Percentiles rank a stretch among this genome's conserved stretches.
Conservation (phyloP, 257 asterid genomes). For the Plectranthus barbatus region DNA sequence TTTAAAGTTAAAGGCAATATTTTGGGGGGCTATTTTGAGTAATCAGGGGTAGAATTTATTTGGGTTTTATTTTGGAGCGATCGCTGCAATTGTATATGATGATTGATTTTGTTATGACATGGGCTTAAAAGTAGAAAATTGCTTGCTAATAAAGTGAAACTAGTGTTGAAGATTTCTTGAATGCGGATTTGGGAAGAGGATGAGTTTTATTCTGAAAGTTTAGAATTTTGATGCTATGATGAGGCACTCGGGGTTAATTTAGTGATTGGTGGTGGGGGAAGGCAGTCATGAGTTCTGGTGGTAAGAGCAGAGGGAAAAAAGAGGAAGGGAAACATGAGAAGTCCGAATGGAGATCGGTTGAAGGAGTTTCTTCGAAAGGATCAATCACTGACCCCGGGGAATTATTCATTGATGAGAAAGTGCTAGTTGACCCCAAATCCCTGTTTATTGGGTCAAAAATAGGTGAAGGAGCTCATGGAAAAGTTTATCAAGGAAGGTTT, state of each 20-base stretch:
- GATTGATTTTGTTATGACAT: slow-evolving; percentile 5
- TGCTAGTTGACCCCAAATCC: slow-evolving; percentile 77
- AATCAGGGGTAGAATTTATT: slow-evolving; percentile 14
- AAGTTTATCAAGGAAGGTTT: slow-evolving; percentile 93
- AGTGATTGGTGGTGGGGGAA: slow-evolving; percentile 17
- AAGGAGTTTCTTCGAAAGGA: slow-evolving; percentile 49
- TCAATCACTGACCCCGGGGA: slow-evolving; percentile 30
- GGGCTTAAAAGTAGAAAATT: slow-evolving; percentile 15
- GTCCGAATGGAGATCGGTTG: slow-evolving; percentile 36
- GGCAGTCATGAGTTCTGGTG: slow-evolving; percentile 70
- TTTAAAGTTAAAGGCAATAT: background rate
- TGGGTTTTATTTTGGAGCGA: background rate
- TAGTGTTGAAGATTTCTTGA: slow-evolving; percentile 10
- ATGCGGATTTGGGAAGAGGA: slow-evolving; percentile 15
- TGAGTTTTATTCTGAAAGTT: slow-evolving; percentile 6
- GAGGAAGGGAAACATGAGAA: slow-evolving; percentile 33
- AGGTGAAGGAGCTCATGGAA: slow-evolving; percentile 99
- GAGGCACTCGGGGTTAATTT: slow-evolving; percentile 48
- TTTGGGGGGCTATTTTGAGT: background rate
- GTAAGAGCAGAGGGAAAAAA: slow-evolving; percentile 41
- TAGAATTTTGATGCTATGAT: slow-evolving; percentile 26
- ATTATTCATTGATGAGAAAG: slow-evolving; percentile 58
- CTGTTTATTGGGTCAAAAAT: slow-evolving; percentile 78
- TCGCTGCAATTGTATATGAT: slow-evolving; percentile 19
- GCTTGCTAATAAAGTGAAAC: slow-evolving; percentile 5